These are phyloP conservation scores for Aspergillus intermedius DNA, from an alignment of 2,329 filamentous ascomycete species.

Conservation along the genomic window DNA sequence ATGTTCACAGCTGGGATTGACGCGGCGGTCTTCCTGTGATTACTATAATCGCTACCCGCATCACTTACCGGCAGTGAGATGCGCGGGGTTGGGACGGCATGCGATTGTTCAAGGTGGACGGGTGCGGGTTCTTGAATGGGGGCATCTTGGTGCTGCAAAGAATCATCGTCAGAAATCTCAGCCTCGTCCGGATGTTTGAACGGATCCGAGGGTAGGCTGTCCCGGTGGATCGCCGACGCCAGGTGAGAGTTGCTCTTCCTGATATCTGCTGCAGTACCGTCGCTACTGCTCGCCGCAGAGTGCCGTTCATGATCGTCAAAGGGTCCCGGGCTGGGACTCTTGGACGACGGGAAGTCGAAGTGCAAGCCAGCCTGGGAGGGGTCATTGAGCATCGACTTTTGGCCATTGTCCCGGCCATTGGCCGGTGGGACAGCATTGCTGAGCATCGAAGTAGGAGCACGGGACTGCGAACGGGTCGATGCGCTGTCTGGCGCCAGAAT, in stretches of 20 bases:
- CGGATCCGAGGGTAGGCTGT: slow-evolving; percentile 5
- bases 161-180: slow-evolving; percentile 6
- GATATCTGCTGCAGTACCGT: slow-evolving; percentile 8
- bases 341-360: slow-evolving; percentile 14
- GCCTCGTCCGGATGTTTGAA: neutral
- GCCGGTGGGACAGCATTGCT: slow-evolving; percentile 12
- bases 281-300: slow-evolving; percentile 4
- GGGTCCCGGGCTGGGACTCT: slow-evolving; percentile 13
- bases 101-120: slow-evolving; percentile 12
- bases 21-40: slow-evolving; percentile 46
- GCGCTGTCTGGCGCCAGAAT: neutral
- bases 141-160: slow-evolving; percentile 9
- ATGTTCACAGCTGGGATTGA: slow-evolving; percentile 34
- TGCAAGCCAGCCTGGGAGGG: slow-evolving; percentile 15
- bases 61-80: slow-evolving; percentile 41
- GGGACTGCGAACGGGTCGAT: slow-evolving; percentile 47
- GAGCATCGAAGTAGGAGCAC: slow-evolving; percentile 40
- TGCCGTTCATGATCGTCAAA: slow-evolving; percentile 6
- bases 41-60: slow-evolving; percentile 50
- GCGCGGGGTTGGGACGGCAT: slow-evolving; percentile 21
- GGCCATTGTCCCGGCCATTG: slow-evolving; percentile 10
- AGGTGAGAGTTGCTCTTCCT: neutral
- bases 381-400: slow-evolving; percentile 7
- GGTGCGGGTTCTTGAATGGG: slow-evolving; percentile 1
- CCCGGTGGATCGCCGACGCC: neutral